A percentile compares a stretch with the other conserved stretches of the same genome.
Evolutionary conservation across 257 asterid species (phyloP).

Genomic region (Solanum etuberosum): DNA sequence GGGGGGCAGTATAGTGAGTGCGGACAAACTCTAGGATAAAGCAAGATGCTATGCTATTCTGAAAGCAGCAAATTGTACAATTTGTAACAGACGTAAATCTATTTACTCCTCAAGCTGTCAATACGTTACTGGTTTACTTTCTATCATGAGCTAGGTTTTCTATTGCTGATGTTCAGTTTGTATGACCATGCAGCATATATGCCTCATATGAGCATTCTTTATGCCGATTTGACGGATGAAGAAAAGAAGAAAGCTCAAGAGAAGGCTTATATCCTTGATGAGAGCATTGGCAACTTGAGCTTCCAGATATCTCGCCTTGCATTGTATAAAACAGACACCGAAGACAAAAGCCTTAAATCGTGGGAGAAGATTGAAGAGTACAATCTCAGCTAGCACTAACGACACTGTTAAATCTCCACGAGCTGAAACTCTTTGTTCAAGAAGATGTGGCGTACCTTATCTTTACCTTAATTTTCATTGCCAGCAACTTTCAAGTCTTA

Average conservation of each 20-base stretch:
- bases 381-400: neutral
- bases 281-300: slow-evolving; percentile 34
- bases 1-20: neutral
- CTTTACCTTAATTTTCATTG: neutral
- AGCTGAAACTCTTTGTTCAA: neutral
- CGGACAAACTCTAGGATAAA: neutral
- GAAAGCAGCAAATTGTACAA: neutral
- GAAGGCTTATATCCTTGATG: slow-evolving; percentile 54
- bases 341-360: slow-evolving; percentile 70
- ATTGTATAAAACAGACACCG: slow-evolving; percentile 66
- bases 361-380: slow-evolving; percentile 84
- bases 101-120: neutral
- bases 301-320: slow-evolving; percentile 58
- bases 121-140: neutral
- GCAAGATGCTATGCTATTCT: neutral
- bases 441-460: neutral
- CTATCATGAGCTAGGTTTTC: neutral
- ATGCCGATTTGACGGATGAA: slow-evolving; percentile 60
- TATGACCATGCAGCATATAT: slow-evolving; percentile 56
- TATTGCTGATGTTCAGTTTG: neutral
- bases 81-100: neutral
- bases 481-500: neutral
- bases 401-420: neutral
- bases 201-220: slow-evolving; percentile 92
- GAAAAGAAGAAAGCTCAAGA: slow-evolving; percentile 64